phyloP scores from a whole-genome alignment of 805 yeast genomes.

The Maudiozyma turicensis region DNA sequence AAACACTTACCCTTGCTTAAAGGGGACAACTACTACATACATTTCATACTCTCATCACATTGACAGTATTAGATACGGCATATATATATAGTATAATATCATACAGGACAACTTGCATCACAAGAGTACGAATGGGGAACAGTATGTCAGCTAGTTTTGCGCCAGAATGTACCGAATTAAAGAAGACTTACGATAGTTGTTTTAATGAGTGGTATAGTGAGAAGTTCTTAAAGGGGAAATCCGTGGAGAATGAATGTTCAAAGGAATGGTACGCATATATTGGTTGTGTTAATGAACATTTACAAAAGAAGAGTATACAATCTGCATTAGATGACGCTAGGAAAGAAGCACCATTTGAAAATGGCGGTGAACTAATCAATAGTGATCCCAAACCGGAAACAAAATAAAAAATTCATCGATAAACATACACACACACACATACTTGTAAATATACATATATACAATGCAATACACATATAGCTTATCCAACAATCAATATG shows the following conservation, averaged over 20 bases:
- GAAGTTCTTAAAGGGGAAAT: conserved; percentile 48
- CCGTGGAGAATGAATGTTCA: conserved; percentile 75
- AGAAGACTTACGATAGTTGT: conserved; percentile 82
- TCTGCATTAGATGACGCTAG: conserved; percentile 83
- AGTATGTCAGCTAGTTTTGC: conserved; percentile 83
- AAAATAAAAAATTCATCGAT: neutral
- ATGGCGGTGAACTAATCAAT: conserved; percentile 40
- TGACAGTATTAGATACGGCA: neutral
- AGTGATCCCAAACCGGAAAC: neutral
- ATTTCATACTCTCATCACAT: neutral
- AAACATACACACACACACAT: neutral
- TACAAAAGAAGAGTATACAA: conserved; percentile 66
- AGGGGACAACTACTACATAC: neutral
- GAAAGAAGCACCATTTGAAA: conserved; percentile 79
- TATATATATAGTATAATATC: neutral
- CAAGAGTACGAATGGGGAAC: conserved; percentile 45
- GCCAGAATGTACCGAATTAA: conserved; percentile 87
- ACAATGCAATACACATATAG: no score
- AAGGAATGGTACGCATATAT: conserved; percentile 83
- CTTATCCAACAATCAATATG: no score
- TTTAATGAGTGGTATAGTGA: conserved; percentile 94
- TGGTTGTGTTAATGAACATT: conserved; percentile 68
- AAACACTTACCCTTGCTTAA: no score
- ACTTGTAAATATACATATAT: no score
- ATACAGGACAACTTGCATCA: neutral